Evolutionary conservation across 2,329 filamentous ascomycete genomes (phyloP).

Genomic region (Mycosphaerella sp.): DNA sequence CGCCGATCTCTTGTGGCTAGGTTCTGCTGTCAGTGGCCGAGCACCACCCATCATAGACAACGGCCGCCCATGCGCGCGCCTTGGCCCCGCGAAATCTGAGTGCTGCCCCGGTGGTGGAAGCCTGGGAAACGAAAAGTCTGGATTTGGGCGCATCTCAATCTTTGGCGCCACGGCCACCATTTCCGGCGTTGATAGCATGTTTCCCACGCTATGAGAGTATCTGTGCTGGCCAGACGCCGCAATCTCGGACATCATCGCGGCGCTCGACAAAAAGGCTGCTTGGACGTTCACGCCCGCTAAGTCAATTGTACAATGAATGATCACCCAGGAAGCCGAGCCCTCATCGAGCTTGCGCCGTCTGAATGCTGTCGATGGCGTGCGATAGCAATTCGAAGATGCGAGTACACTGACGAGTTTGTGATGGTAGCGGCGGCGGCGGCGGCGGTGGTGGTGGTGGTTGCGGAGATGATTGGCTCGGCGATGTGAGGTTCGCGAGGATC

Average conservation of each 20-base stretch:
- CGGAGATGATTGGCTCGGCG: too few species aligned
- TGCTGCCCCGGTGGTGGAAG: conserved; percentile 30
- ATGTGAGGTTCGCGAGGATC: neutral
- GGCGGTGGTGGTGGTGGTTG: neutral
- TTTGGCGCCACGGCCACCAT: conserved; percentile 18
- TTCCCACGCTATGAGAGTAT: conserved; percentile 31
- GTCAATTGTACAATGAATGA: conserved; percentile 5
- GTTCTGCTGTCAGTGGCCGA: conserved; percentile 35
- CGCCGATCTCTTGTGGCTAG: conserved; percentile 29
- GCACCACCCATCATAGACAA: conserved; percentile 32
- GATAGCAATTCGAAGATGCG: neutral
- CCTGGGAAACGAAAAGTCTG: conserved; percentile 45
- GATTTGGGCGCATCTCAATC: conserved; percentile 43
- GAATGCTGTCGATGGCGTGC: neutral
- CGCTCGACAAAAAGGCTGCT: conserved; percentile 3
- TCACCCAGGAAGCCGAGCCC: neutral
- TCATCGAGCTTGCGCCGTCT: conserved; percentile 1
- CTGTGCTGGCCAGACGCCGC: conserved; percentile 24
- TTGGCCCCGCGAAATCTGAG: neutral
- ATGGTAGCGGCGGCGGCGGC: neutral
- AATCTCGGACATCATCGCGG: conserved; percentile 26
- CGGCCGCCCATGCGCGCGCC: conserved; percentile 23
- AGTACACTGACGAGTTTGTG: neutral
- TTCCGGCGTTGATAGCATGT: conserved; percentile 36
- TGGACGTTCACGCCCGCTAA: conserved; percentile 2